Evolutionary conservation across 2,329 filamentous ascomycete species (phyloP).

Genomic region (Akanthomyces muscarius): DNA sequence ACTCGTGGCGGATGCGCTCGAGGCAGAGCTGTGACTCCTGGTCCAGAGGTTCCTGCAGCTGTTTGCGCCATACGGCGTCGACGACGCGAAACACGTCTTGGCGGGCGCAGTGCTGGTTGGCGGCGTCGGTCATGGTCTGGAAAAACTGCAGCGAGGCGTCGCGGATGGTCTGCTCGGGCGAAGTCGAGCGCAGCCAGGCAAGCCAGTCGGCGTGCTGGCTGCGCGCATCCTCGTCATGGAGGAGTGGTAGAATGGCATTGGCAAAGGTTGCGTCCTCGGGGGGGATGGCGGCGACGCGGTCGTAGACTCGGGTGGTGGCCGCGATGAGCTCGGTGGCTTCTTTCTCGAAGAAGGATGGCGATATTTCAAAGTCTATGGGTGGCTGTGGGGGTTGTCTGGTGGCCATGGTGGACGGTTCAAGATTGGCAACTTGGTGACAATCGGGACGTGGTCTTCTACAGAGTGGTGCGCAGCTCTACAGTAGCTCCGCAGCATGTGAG

Average conservation of each 20-base stretch:
- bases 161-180: slow-evolving; percentile 58
- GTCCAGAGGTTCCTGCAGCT: slow-evolving; percentile 3
- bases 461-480: too few species aligned
- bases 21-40: slow-evolving; percentile 5
- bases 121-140: slow-evolving; percentile 66
- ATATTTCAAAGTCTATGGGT: not conserved
- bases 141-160: slow-evolving; percentile 68
- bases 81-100: slow-evolving; percentile 66
- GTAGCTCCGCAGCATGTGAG: too few species aligned
- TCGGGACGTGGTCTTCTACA: too few species aligned
- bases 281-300: slow-evolving; percentile 53
- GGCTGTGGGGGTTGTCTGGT: not conserved
- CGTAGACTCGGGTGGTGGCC: not conserved
- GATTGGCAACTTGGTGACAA: too few species aligned
- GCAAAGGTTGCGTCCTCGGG: slow-evolving; percentile 42
- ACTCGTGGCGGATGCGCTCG: not conserved
- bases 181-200: slow-evolving; percentile 71
- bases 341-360: not conserved
- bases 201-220: slow-evolving; percentile 58
- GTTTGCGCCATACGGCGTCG: slow-evolving; percentile 39
- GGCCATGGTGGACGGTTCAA: not conserved
- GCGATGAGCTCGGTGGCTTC: not conserved
- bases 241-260: slow-evolving; percentile 55
- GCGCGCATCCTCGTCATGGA: slow-evolving; percentile 62
- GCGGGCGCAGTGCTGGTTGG: slow-evolving; percentile 68